A percentile compares a stretch with the other conserved stretches of the same genome.
phyloP scores from a whole-genome alignment of 495 filamentous ascomycete genomes.

The Cryomyces minteri region DNA sequence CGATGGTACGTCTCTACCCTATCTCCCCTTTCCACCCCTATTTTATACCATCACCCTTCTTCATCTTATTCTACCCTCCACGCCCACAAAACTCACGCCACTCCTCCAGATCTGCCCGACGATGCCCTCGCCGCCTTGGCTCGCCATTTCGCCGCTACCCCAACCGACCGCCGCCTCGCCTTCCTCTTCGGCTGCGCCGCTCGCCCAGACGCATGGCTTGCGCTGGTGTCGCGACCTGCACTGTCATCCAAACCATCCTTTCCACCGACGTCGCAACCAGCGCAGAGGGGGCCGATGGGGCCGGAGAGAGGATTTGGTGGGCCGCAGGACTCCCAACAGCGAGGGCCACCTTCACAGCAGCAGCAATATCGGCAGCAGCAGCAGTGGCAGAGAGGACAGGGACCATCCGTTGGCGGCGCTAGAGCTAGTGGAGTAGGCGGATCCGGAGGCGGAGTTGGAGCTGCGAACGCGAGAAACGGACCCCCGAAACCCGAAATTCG shows the following conservation, averaged over 20 bases:
- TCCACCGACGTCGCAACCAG: neutral
- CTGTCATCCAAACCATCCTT: neutral
- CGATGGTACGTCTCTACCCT: neutral
- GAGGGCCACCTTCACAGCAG: neutral
- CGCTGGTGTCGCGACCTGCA: neutral
- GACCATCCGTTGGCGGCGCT: neutral
- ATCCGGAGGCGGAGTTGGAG: too few relatives aligned
- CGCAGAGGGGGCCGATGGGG: too few relatives aligned
- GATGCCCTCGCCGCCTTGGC: neutral
- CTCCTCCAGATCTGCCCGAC: neutral
- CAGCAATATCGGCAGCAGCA: neutral
- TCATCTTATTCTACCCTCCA: too few relatives aligned
- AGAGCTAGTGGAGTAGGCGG: too few relatives aligned
- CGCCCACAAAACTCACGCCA: too few relatives aligned
- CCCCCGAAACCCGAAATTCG: too few relatives aligned
- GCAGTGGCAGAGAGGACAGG: neutral
- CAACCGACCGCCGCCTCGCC: neutral
- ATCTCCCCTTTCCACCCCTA: too few relatives aligned
- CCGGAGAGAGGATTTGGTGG: too few relatives aligned
- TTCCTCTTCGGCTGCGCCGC: neutral
- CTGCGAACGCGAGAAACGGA: too few relatives aligned
- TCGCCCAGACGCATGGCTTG: neutral
- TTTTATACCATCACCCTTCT: too few relatives aligned
- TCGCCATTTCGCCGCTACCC: neutral
- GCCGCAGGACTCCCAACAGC: neutral